Evolutionary conservation across 495 filamentous ascomycete genomes (phyloP).

Genomic region (Penicillium simplicissimum): DNA sequence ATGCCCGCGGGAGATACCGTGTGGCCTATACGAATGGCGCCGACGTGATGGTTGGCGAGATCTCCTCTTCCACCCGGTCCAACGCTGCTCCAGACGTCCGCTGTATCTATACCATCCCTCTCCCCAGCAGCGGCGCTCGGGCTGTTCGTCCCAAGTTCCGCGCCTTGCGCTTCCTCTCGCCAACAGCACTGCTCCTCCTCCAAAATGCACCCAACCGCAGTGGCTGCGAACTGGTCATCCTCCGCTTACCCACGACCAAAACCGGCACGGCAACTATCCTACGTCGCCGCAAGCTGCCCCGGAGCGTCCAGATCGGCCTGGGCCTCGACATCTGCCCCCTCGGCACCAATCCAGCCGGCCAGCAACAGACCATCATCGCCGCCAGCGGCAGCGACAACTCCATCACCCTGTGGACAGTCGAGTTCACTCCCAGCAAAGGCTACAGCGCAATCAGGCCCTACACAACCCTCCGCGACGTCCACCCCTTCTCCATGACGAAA

Average conservation of each 20-base stretch:
- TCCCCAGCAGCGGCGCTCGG: slow-evolving; percentile 47
- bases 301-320: slow-evolving; percentile 61
- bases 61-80: slow-evolving; percentile 40
- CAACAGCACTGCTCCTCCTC: slow-evolving; percentile 48
- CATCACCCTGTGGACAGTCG: slow-evolving; percentile 73
- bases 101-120: slow-evolving; percentile 62
- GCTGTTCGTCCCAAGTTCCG: slow-evolving; percentile 54
- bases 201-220: slow-evolving; percentile 55
- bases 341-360: slow-evolving; percentile 51
- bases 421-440: slow-evolving; percentile 52
- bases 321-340: slow-evolving; percentile 75
- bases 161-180: slow-evolving; percentile 73
- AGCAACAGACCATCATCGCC: slow-evolving; percentile 76
- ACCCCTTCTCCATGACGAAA: slow-evolving; percentile 82
- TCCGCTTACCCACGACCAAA: slow-evolving; percentile 43
- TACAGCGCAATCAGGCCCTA: slow-evolving; percentile 62
- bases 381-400: slow-evolving; percentile 81
- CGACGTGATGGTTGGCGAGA: slow-evolving; percentile 59
- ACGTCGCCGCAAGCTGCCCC: slow-evolving; percentile 55
- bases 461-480: slow-evolving; percentile 67
- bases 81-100: slow-evolving; percentile 55
- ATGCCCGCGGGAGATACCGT: slow-evolving; percentile 56
- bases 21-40: slow-evolving; percentile 79
- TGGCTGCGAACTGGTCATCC: slow-evolving; percentile 71
- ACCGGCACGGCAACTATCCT: slow-evolving; percentile 42